Conservation (phyloP, 345 rosid genomes). For the Citrus reticulata region DNA sequence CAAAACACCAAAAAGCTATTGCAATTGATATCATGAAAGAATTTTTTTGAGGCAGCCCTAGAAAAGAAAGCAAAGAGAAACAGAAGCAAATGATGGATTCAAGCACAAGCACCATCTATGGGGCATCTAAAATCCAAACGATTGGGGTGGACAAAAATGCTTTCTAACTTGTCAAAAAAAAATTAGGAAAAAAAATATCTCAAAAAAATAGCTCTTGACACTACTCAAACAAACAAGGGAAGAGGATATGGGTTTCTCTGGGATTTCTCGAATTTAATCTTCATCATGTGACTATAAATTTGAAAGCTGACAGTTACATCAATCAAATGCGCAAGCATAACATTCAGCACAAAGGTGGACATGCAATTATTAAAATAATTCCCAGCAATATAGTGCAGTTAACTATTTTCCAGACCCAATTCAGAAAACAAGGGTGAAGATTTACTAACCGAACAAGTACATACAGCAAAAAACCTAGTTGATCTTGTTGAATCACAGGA, state of each 20-base stretch:
- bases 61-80: neutral
- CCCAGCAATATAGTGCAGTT: neutral
- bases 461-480: neutral
- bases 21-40: neutral
- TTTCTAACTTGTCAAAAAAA: neutral
- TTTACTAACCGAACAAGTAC: neutral
- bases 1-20: neutral
- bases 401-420: neutral
- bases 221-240: neutral
- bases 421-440: neutral
- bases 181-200: too few relatives aligned
- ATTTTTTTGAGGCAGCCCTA: neutral
- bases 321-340: neutral
- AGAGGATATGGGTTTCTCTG: neutral
- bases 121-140: too few relatives aligned
- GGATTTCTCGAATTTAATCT: neutral
- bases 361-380: neutral
- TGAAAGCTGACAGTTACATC: neutral
- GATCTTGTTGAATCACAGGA: neutral
- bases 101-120: neutral
- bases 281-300: neutral
- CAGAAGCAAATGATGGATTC: neutral
- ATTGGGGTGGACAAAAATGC: neutral
- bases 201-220: neutral
- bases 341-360: neutral